A percentile compares a stretch with the other conserved stretches of the same genome.
These are phyloP conservation scores for Senna tora DNA, from an alignment of 306 rosid species.

Conservation along the genomic window DNA sequence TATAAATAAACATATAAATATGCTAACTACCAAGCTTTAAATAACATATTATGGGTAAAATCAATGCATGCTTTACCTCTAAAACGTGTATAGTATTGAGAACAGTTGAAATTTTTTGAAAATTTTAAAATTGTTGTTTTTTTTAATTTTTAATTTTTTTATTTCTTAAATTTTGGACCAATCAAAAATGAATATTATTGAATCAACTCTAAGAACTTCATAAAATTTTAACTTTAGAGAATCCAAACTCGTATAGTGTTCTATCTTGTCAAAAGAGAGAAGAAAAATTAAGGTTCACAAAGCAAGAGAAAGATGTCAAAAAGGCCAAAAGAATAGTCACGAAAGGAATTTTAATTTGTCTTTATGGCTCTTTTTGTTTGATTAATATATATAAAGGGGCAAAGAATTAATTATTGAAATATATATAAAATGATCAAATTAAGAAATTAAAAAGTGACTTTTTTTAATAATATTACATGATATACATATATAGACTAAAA, in stretches of 20 bases:
- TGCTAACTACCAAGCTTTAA: neutral
- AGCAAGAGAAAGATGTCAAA: constrained; percentile 39
- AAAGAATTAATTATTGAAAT: constrained; percentile 10
- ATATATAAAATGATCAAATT: constrained; percentile 6
- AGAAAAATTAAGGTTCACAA: neutral
- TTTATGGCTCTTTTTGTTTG: constrained; percentile 21
- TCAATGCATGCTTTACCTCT: neutral
- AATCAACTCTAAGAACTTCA: no score
- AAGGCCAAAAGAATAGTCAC: constrained; percentile 24
- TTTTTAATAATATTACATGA: neutral
- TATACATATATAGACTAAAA: neutral
- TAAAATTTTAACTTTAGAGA: no score
- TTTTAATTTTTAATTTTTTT: no score
- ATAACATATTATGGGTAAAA: constrained; percentile 4
- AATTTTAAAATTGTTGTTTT: no score
- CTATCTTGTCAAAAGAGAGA: no score
- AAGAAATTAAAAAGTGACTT: constrained; percentile 14
- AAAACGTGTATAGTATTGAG: no score
- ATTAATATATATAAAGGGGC: constrained; percentile 1
- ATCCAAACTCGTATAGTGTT: no score
- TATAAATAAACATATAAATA: no score
- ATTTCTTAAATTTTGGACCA: no score
- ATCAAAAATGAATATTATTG: no score
- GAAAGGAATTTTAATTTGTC: constrained; percentile 14
- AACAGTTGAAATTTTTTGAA: no score